A percentile compares a stretch with the other conserved stretches of the same genome.
These are phyloP conservation scores for Kluyveromyces sp. DNA, from an alignment of 1,139 yeast genomes.

Conservation along the genomic window DNA sequence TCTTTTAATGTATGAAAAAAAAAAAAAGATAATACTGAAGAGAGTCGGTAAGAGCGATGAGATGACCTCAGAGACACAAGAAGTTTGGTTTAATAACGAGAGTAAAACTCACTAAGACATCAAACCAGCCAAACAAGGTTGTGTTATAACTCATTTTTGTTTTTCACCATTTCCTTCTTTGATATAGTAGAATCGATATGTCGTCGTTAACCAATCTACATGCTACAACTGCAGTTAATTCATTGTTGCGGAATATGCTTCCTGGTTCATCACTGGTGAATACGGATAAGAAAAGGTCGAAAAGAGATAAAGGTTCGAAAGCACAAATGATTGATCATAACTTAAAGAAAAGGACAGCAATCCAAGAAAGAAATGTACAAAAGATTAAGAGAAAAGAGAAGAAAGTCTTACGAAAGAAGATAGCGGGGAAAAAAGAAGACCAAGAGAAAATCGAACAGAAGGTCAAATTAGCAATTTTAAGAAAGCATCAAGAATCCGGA, in stretches of 20 bases:
- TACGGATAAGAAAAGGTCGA: conserved; percentile 6
- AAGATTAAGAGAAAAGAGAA: conserved; percentile 36
- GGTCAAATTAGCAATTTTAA: conserved; percentile 46
- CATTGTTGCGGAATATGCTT: conserved; percentile 17
- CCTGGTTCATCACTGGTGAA: conserved; percentile 23
- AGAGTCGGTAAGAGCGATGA: too few species aligned
- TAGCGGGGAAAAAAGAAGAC: conserved; percentile 33
- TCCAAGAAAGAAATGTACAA: conserved; percentile 33
- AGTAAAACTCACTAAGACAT: too few species aligned
- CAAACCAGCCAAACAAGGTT: too few species aligned
- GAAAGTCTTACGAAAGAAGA: conserved; percentile 33
- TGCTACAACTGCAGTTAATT: conserved; percentile 25
- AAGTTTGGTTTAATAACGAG: too few species aligned
- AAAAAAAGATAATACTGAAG: too few species aligned
- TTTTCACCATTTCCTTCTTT: not conserved
- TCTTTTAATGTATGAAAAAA: too few species aligned
- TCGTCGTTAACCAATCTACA: conserved; percentile 13
- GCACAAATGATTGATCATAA: conserved; percentile 36
- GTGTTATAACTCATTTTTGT: too few species aligned
- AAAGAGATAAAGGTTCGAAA: conserved; percentile 19
- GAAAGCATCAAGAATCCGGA: conserved; percentile 35
- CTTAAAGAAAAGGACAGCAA: conserved; percentile 28
- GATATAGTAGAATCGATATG: not conserved
- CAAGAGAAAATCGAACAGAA: conserved; percentile 39
- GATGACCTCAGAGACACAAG: too few species aligned